Percentiles rank a stretch among this genome's conserved stretches.
phyloP scores from a whole-genome alignment of 2,329 filamentous ascomycete genomes.

The Knoxdaviesia proteae region DNA sequence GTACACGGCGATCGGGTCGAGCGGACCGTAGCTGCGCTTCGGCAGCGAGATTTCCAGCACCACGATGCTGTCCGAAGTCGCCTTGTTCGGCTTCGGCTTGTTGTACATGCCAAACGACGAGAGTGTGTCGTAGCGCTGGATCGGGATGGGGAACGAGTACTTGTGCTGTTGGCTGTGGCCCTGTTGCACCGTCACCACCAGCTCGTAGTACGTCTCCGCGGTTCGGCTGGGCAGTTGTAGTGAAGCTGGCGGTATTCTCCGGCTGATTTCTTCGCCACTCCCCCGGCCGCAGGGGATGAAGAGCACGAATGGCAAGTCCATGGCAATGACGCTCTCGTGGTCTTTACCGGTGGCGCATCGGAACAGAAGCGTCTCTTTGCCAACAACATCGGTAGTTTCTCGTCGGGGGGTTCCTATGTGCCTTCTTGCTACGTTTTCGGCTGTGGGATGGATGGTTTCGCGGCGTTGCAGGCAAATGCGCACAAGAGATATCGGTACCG shows the following conservation, averaged over 20 bases:
- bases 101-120: conserved; percentile 99
- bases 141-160: conserved; percentile 74
- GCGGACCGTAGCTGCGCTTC: conserved; percentile 86
- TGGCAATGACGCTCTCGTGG: conserved; percentile 72
- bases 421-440: conserved; percentile 83
- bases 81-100: conserved; percentile 70
- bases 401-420: conserved; percentile 77
- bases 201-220: conserved; percentile 93
- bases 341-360: conserved; percentile 69
- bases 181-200: conserved; percentile 90
- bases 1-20: conserved; percentile 89
- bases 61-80: conserved; percentile 74
- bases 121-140: conserved; percentile 85
- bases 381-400: conserved; percentile 80
- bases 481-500: conserved; percentile 78
- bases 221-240: conserved; percentile 77
- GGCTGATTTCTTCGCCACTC: conserved; percentile 61
- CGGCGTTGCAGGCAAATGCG: conserved; percentile 83
- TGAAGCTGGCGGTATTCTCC: conserved; percentile 79
- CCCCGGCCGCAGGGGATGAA: conserved; percentile 92
- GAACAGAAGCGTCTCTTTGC: conserved; percentile 86
- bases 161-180: conserved; percentile 73
- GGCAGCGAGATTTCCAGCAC: conserved; percentile 82
- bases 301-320: conserved; percentile 93
- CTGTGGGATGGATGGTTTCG: conserved; percentile 91